Evolutionary conservation across 192 early-diverging fungal genomes (phyloP), one percentile per base, ranked within the genome.

Genomic region (Coemansia sp.): DNA sequence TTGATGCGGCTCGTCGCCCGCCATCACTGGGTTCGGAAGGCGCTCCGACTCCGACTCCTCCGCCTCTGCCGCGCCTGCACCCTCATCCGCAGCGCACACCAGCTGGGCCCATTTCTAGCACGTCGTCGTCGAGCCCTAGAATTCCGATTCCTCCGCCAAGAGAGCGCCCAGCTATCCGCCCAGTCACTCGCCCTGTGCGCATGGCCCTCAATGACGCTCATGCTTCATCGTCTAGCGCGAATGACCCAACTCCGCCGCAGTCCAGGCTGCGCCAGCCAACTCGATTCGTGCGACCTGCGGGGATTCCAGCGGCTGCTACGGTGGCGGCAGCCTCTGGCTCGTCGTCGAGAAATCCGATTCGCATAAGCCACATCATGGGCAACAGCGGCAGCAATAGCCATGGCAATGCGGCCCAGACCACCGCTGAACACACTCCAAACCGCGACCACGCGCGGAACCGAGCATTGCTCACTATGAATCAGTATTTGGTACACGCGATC

Each of bases 321-420:
- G 15, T 27, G 11, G 17, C 45, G 4, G 22, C 62, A 6, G 27
- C 59, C 14, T 32, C 43, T 32, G 37, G 43, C 9, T 37, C 31
- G 11, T 27, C 42, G 3, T 9, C n/a, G 17, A 43, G 61, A 19
- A 62, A 47, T 22, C 61, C 61, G 11, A 64, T 64, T 47, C 62
- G 62, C 6, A 64, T 64, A 4, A 64, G 62, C 19, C 31, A 45
- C 19, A 51, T 64, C n/a, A 49, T 64, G 32, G 27, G 43, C 43
- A 62, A 10, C 31, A 19, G 29, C 62, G 37, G 1, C 27, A 32
- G 15, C 51, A 0, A 54, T 54, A 14, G 8, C 51, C 4, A 54
- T 54, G 29, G 17, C 27, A 31, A 29, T 27, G 17, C 47, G 47
- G 22, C 47, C 24, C 47, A 27, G 47, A 49, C 22, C 14, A 24